A percentile compares a stretch with the other conserved stretches of the same genome.
Conservation (phyloP, 2,329 filamentous ascomycete genomes). For the Diplodia intermedia region DNA sequence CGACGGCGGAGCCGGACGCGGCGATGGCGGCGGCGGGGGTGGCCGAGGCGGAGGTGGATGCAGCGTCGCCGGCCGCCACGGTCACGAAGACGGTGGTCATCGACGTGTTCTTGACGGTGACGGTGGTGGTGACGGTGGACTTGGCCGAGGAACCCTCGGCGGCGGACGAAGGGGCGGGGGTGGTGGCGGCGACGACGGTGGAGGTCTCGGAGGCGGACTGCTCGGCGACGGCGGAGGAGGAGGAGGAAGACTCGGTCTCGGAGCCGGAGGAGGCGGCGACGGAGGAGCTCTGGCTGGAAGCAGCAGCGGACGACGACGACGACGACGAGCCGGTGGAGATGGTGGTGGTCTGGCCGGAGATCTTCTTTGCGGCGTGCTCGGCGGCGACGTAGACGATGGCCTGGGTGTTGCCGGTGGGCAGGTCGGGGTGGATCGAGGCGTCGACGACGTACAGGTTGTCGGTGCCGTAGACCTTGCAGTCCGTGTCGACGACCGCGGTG, state of each 20-base stretch:
- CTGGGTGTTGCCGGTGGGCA: constrained; percentile 72
- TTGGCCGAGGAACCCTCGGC: background rate
- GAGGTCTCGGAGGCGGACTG: background rate
- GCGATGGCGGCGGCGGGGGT: background rate
- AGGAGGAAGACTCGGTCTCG: background rate
- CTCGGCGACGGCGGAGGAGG: background rate
- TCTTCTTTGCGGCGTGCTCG: constrained; percentile 65
- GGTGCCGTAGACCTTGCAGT: constrained; percentile 65
- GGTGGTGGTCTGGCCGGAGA: constrained; percentile 50
- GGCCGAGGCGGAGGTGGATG: background rate
- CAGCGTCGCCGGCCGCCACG: background rate
- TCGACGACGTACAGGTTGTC: constrained; percentile 60
- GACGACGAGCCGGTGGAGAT: constrained; percentile 29
- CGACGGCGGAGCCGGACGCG: background rate
- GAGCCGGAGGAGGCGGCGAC: background rate
- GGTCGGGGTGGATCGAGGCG: constrained; percentile 72
- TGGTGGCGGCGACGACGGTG: background rate
- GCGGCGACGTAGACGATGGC: constrained; percentile 69
- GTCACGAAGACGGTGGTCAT: constrained; percentile 28
- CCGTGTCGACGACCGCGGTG: constrained; percentile 66
- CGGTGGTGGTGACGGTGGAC: constrained; percentile 13
- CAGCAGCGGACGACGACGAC: background rate
- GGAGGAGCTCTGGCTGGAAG: constrained; percentile 14
- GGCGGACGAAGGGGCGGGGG: background rate
- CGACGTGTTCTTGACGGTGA: constrained; percentile 13